phyloP scores from a whole-genome alignment of 257 asterid genomes.

The Nicotiana noctiflora region DNA sequence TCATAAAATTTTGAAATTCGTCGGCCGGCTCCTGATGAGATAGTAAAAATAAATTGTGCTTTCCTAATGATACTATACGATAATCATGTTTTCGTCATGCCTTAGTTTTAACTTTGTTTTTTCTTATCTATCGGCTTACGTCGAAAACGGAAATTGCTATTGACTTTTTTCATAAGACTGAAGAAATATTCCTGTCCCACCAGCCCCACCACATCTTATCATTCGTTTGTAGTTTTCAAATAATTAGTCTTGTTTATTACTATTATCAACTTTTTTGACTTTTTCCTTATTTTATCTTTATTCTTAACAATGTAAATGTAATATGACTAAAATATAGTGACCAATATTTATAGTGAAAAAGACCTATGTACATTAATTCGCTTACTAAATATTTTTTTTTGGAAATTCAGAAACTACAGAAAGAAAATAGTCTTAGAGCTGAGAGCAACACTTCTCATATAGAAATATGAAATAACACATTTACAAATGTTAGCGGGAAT shows the following conservation, averaged over 20 bases:
- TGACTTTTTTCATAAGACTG: neutral
- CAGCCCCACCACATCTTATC: neutral
- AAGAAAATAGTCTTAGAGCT: neutral
- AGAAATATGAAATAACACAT: neutral
- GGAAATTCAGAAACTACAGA: neutral
- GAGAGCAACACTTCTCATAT: neutral
- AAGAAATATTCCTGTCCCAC: neutral
- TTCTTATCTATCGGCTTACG: too few species aligned
- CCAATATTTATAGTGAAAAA: neutral
- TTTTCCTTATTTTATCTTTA: neutral
- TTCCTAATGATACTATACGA: too few species aligned
- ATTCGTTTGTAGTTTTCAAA: neutral
- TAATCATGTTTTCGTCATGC: too few species aligned
- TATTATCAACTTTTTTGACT: neutral
- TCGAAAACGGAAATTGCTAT: neutral
- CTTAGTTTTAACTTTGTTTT: too few species aligned
- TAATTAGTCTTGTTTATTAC: neutral
- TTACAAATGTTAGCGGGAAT: neutral
- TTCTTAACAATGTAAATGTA: too few species aligned
- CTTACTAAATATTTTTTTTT: neutral
- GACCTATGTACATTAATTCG: neutral
- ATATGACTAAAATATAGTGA: neutral
- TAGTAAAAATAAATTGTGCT: too few species aligned
- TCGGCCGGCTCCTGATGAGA: too few species aligned
- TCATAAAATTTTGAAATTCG: too few species aligned